Percentiles rank a stretch among this genome's conserved stretches.
phyloP scores from a whole-genome alignment of 768 basidiomycete genomes.

The Cystofilobasidium macerans region DNA sequence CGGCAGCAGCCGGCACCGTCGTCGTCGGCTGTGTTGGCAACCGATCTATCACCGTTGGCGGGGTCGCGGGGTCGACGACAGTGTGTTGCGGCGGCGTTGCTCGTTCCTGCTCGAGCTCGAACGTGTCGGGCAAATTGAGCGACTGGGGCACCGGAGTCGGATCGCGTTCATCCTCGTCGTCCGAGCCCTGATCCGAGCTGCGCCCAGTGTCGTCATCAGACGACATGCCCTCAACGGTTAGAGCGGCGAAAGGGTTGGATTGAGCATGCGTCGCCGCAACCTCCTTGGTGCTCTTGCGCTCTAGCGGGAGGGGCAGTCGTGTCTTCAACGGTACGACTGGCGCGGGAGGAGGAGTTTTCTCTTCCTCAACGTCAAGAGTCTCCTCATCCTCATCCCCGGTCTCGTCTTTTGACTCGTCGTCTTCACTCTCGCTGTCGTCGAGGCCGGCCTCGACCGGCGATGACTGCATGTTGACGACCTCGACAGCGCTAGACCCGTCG shows the following conservation, averaged over 20 bases:
- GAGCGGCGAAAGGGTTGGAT: neutral
- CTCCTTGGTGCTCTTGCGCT: neutral
- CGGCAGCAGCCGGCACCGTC: too few species aligned
- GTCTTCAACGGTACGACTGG: neutral
- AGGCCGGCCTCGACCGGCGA: neutral
- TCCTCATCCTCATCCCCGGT: neutral
- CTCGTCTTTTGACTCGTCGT: neutral
- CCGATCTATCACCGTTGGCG: too few species aligned
- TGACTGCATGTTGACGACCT: neutral
- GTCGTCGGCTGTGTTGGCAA: too few species aligned
- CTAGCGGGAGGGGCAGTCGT: neutral
- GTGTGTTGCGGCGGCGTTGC: slow-evolving; percentile 4
- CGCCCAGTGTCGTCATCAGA: neutral
- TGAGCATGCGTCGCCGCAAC: neutral
- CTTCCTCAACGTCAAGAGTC: neutral
- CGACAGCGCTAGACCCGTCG: neutral
- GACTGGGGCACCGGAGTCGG: neutral
- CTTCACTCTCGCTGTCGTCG: neutral
- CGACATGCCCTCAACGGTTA: neutral
- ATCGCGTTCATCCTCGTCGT: neutral
- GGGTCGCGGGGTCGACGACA: too few species aligned
- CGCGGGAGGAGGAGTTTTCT: neutral
- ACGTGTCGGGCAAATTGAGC: slow-evolving; percentile 8
- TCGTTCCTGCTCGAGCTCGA: slow-evolving; percentile 13
- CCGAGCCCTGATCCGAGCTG: neutral